Evolutionary conservation across 257 asterid genomes (phyloP).

Genomic region (Euphrasia confusa): DNA sequence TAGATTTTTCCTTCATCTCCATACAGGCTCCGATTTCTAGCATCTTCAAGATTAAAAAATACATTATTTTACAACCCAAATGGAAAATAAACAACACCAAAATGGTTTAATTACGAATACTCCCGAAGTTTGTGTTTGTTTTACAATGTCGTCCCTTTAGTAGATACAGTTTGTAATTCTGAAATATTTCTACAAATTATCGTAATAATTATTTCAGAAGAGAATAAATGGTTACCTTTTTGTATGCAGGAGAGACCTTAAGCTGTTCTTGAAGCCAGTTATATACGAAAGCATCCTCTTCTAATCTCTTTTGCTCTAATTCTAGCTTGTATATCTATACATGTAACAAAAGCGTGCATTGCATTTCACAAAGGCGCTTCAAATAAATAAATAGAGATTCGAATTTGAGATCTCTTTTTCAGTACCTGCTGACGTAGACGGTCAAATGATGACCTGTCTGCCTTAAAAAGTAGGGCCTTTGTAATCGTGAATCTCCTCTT

Average conservation of each 20-base stretch:
- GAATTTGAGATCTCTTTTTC: slow-evolving; percentile 1
- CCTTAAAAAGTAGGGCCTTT: slow-evolving; percentile 63
- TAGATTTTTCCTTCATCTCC: slow-evolving; percentile 48
- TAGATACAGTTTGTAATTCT: background rate
- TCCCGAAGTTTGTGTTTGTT: background rate
- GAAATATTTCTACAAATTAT: background rate
- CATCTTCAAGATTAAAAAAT: slow-evolving; percentile 41
- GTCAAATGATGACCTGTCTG: slow-evolving; percentile 69
- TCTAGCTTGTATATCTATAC: slow-evolving; percentile 64
- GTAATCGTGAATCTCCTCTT: slow-evolving; percentile 64
- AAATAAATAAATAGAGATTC: background rate
- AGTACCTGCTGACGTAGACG: slow-evolving; percentile 76
- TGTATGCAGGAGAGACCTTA: slow-evolving; percentile 73
- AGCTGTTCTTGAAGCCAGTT: slow-evolving; percentile 87
- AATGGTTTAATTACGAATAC: background rate
- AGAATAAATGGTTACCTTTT: slow-evolving; percentile 43
- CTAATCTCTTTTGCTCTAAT: slow-evolving; percentile 73
- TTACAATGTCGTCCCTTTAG: background rate
- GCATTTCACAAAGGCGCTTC: slow-evolving; percentile 10
- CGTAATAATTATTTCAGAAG: background rate
- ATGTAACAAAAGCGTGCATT: slow-evolving; percentile 8
- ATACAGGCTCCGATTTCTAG: slow-evolving; percentile 55
- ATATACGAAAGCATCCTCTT: slow-evolving; percentile 77
- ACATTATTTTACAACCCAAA: background rate
- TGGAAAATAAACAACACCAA: background rate